phyloP scores from a whole-genome alignment of 1,284 basidiomycete genomes.

The Cronartium ribicola region DNA sequence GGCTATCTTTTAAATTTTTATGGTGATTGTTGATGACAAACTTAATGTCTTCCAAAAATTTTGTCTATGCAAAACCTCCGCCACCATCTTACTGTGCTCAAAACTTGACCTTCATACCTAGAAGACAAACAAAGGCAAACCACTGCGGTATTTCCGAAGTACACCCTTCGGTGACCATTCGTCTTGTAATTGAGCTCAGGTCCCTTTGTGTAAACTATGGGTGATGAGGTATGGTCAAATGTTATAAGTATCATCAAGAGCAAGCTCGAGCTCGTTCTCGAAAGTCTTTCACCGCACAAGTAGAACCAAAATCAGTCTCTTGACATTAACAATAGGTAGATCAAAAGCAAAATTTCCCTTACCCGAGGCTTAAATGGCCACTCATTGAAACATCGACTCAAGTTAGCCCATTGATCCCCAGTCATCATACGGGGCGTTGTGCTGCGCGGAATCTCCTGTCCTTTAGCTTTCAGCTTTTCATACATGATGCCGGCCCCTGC shows the following conservation, averaged over 20 bases:
- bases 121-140: no score
- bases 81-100: no score
- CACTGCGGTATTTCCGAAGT: no score
- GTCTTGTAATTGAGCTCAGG: no score
- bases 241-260: constrained; percentile 21
- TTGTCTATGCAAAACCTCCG: no score
- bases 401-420: constrained; percentile 29
- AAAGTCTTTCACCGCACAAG: constrained; percentile 8
- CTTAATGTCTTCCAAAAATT: no score
- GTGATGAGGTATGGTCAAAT: background rate
- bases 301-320: background rate
- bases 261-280: constrained; percentile 41
- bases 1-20: no score
- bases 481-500: constrained; percentile 30
- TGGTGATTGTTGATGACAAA: no score
- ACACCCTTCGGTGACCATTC: no score
- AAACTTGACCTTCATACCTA: no score
- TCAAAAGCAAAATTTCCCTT: background rate
- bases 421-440: constrained; percentile 32
- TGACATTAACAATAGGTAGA: background rate
- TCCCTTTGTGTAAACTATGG: no score
- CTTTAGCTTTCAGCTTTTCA: constrained; percentile 26
- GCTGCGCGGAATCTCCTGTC: constrained; percentile 8
- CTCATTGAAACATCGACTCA: constrained; percentile 27
- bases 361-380: constrained; percentile 40